Evolutionary conservation across 108 stramenopile species (phyloP).

Genomic region (Bacterosira constricta): DNA sequence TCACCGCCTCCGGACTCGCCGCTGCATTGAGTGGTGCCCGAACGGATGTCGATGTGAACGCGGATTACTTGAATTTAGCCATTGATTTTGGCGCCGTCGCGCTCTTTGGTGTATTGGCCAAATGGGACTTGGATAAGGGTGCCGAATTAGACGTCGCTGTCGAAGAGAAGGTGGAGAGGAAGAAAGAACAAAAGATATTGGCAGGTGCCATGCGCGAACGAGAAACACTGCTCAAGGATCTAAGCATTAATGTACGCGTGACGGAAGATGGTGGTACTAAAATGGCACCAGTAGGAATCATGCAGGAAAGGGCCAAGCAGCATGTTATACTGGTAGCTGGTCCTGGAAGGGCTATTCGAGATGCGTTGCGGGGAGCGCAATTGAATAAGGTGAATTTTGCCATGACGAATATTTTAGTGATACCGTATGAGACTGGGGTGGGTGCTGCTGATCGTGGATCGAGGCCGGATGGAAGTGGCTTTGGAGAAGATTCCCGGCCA

Average conservation of each 20-base stretch:
- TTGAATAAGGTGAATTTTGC: constrained; percentile 84
- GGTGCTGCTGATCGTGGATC: constrained; percentile 34
- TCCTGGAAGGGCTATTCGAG: constrained; percentile 68
- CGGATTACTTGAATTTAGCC: constrained; percentile 78
- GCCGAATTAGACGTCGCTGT: constrained; percentile 61
- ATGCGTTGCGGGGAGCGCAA: constrained; percentile 81
- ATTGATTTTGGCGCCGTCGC: constrained; percentile 86
- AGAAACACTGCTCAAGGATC: constrained; percentile 43
- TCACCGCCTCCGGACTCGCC: constrained; percentile 61
- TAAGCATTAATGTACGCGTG: constrained; percentile 67
- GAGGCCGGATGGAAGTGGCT: constrained; percentile 63
- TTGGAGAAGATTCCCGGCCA: constrained; percentile 61
- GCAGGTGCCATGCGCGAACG: constrained; percentile 59
- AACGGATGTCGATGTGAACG: constrained; percentile 65
- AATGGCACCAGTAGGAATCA: constrained; percentile 53
- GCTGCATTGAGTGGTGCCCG: constrained; percentile 61
- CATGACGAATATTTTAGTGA: constrained; percentile 75
- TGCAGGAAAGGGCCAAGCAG: constrained; percentile 75
- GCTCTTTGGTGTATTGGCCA: constrained; percentile 61
- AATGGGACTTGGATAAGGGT: constrained; percentile 69
- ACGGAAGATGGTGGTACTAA: constrained; percentile 55
- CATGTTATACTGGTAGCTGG: constrained; percentile 86
- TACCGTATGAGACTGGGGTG: constrained; percentile 76
- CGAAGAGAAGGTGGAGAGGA: constrained; percentile 65
- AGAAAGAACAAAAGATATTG: constrained; percentile 58